Evolutionary conservation across 495 filamentous ascomycete species (phyloP), one percentile per base, ranked within the genome.

Genomic region (Aspergillus campestris): DNA sequence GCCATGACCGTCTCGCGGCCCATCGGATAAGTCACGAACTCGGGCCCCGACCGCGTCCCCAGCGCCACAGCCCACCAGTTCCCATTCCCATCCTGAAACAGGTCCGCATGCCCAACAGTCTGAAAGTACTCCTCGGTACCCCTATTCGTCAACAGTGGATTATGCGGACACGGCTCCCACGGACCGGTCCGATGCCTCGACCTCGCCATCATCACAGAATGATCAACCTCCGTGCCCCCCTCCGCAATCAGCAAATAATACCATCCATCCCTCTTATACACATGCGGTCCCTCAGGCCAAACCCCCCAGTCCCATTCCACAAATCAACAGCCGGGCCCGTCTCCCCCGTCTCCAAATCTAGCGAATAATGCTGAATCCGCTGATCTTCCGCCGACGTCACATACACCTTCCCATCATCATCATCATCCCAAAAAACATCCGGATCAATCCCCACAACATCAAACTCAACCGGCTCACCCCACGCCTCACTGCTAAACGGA

Each of bases 231-330:
- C 1, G 80, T 81, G 11, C 79, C 80, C 1, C 77, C 78, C 63
- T 84, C 79, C 0, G 79, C 79, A 33, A 76, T 75, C 46, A 83
- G 54, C 31, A 85, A 65, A 47, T 85, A 83, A 51, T 83, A 82
- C 61, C 70, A 82, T 0, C 70, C 78, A 48, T 78, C 77, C 38
- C 78, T 77, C 42, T 70, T 71, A 58, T 81, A 83, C 13, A 83
- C 50, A 44, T 82, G 79, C 6, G 80, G 78, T 5, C 78, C 79
- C 56, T 82, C 80, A 6, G 77, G 75, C 14, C 56, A 66, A 8
- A 58, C 52, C 61, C 67, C 24, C 69, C 70, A 9, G 68, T 73
- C 6, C 75, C 77, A 36, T 69, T 76, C 71, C 73, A 78, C 29
- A 79, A 61, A 7, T 53, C 60, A 4, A 52, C 54, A 0, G 45